These are phyloP conservation scores for Neonectria hederae DNA, from an alignment of 2,329 filamentous ascomycete genomes.

Conservation along the genomic window DNA sequence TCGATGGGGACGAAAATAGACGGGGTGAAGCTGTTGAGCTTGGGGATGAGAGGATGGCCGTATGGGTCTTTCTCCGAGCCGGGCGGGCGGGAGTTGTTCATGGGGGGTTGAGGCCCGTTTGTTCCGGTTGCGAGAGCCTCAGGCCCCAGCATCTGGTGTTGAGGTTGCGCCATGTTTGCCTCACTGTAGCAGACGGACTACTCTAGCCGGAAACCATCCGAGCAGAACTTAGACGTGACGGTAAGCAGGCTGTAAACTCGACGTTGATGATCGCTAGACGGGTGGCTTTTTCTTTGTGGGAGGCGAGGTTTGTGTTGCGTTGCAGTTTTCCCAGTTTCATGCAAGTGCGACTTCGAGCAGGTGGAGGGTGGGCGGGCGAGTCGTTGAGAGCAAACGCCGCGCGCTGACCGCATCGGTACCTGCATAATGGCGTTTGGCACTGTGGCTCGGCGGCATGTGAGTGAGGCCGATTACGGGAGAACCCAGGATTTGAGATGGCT, in stretches of 20 bases:
- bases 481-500: background rate
- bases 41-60: conserved; percentile 29
- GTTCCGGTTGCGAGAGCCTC: background rate
- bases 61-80: conserved; percentile 22
- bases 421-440: conserved; percentile 12
- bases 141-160: background rate
- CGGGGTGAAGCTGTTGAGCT: conserved; percentile 37
- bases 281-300: background rate
- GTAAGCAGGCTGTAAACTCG: background rate
- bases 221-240: background rate
- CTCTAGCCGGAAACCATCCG: background rate
- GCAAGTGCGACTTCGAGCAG: background rate
- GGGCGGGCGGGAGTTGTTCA: background rate
- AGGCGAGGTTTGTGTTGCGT: background rate
- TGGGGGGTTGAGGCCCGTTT: background rate
- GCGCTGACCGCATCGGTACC: conserved; percentile 14
- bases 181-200: background rate
- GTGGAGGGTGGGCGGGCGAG: background rate
- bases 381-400: background rate
- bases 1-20: conserved; percentile 50
- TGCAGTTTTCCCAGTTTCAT: background rate
- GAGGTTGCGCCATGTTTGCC: conserved; percentile 15
- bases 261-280: background rate
- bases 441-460: background rate
- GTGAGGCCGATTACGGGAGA: conserved; percentile 1